Evolutionary conservation across 2,329 filamentous ascomycete genomes (phyloP).

Genomic region (Cladosporium sp.): DNA sequence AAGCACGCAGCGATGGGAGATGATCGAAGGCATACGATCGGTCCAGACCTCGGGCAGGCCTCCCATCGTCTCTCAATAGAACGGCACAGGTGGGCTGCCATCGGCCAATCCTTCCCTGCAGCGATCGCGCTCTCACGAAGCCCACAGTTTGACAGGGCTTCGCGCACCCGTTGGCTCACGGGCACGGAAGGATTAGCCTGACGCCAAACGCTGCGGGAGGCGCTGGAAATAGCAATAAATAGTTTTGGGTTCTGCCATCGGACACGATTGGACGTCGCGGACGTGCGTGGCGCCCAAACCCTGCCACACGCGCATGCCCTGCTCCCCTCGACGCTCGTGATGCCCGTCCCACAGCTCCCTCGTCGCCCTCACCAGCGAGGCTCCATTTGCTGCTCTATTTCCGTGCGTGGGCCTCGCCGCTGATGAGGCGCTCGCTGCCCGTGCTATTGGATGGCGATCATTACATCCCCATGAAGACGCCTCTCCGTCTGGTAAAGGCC

Average conservation of each 20-base stretch:
- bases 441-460: conserved; percentile 20
- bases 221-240: conserved; percentile 14
- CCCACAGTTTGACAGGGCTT: conserved; percentile 8
- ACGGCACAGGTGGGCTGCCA: background rate
- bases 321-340: conserved; percentile 8
- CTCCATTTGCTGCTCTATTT: conserved; percentile 15
- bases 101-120: conserved; percentile 17
- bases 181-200: conserved; percentile 20
- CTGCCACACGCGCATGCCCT: conserved; percentile 11
- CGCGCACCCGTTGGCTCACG: conserved; percentile 1
- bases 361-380: background rate
- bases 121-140: background rate
- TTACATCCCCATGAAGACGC: conserved; percentile 7
- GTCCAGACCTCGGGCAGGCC: conserved; percentile 10
- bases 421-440: conserved; percentile 9
- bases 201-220: conserved; percentile 18
- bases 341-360: conserved; percentile 4
- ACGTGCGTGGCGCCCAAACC: conserved; percentile 18
- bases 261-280: conserved; percentile 5
- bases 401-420: conserved; percentile 19
- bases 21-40: background rate
- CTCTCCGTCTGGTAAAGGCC: background rate
- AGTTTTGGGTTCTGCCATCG: conserved; percentile 12
- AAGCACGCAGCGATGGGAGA: background rate
- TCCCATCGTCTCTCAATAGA: background rate